Percentiles rank a stretch among this genome's conserved stretches.
Conservation (phyloP, 2,329 filamentous ascomycete species). For the Albophoma yamanashiensis region DNA sequence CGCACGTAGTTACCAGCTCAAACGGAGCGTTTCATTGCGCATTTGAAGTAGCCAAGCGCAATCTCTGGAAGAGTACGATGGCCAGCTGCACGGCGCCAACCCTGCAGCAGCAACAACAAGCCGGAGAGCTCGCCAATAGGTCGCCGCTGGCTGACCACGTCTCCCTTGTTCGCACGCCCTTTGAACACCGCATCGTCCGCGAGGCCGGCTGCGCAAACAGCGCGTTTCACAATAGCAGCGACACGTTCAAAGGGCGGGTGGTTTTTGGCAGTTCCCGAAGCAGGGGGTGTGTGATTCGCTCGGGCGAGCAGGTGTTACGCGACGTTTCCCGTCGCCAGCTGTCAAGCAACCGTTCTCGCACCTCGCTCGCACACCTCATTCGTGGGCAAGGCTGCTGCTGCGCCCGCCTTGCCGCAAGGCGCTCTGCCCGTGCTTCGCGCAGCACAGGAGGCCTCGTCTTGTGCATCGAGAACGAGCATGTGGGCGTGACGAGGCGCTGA, state of each 20-base stretch:
- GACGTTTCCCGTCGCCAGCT: background rate
- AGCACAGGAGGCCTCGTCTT: background rate
- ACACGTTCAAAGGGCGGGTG: background rate
- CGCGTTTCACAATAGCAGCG: background rate
- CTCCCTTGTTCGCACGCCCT: background rate
- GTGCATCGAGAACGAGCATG: background rate
- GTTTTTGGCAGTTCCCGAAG: background rate
- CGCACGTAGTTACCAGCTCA: background rate
- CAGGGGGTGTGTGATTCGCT: background rate
- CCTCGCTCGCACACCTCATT: background rate
- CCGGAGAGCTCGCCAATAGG: background rate
- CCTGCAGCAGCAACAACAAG: background rate
- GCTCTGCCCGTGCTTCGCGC: background rate
- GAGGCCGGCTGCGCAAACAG: background rate
- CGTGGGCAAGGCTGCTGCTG: background rate
- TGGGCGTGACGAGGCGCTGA: background rate
- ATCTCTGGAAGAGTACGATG: background rate
- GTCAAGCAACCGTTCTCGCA: background rate
- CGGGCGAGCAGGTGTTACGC: background rate
- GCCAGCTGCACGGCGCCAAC: background rate
- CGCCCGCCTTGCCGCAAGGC: background rate
- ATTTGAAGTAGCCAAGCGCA: background rate
- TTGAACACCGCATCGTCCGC: background rate
- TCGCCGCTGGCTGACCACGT: background rate
- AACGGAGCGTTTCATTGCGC: background rate